A percentile compares a stretch with the other conserved stretches of the same genome.
Conservation (phyloP, 352 stramenopile species). For the Peronosclerospora sorghi region DNA sequence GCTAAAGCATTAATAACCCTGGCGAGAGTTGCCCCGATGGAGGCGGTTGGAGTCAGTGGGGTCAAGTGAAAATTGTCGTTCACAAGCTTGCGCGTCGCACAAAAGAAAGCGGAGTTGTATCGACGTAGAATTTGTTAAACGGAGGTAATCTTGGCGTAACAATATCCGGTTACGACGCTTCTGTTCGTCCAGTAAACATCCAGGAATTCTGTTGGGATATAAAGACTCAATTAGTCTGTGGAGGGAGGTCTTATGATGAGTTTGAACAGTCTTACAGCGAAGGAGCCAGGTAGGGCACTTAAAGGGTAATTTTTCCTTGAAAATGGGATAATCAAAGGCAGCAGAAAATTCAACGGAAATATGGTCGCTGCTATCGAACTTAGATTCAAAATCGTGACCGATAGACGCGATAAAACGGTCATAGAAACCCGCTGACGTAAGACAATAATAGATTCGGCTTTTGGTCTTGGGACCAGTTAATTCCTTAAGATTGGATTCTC, state of each 20-base stretch:
- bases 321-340: neutral
- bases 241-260: neutral
- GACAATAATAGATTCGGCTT: neutral
- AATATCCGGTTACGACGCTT: slow-evolving; percentile 7
- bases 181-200: neutral
- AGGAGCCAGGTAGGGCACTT: neutral
- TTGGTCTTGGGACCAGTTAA: neutral
- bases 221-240: neutral
- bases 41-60: too few species aligned
- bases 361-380: neutral
- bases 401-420: neutral
- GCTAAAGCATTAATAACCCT: too few species aligned
- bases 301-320: neutral
- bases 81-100: too few species aligned
- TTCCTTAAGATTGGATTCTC: neutral
- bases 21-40: too few species aligned
- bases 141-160: neutral
- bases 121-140: too few species aligned
- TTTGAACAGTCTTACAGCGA: neutral
- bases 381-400: neutral
- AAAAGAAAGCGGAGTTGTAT: too few species aligned
- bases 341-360: neutral
- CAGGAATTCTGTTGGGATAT: neutral
- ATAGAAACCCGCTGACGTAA: neutral
- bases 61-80: too few species aligned